phyloP scores from a whole-genome alignment of 2,329 filamentous ascomycete genomes.

The Aspergillus sergii region DNA sequence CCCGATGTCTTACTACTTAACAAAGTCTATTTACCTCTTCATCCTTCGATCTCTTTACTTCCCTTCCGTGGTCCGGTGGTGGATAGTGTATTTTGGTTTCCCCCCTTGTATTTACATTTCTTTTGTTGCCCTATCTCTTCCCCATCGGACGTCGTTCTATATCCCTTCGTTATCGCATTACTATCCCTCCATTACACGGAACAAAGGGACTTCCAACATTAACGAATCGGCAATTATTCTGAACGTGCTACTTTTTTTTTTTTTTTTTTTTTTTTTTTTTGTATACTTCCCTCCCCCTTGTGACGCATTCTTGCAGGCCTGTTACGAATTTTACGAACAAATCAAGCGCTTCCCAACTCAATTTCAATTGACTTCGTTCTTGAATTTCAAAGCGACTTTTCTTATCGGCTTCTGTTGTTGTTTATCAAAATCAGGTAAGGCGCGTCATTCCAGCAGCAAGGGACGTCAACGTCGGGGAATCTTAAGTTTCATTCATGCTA shows the following conservation, averaged over 20 bases:
- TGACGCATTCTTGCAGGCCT: slow-evolving; percentile 16
- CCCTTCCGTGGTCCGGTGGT: slow-evolving; percentile 14
- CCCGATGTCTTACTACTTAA: slow-evolving; percentile 11
- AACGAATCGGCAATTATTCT: slow-evolving; percentile 19
- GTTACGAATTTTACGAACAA: slow-evolving; percentile 22
- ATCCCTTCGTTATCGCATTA: slow-evolving; percentile 28
- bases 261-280: background rate
- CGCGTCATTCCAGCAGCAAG: slow-evolving; percentile 23
- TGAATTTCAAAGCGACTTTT: slow-evolving; percentile 1
- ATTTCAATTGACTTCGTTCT: background rate
- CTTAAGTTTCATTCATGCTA: slow-evolving; percentile 5
- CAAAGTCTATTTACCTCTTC: slow-evolving; percentile 10
- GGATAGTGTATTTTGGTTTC: slow-evolving; percentile 14
- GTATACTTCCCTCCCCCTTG: background rate
- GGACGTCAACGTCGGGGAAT: slow-evolving; percentile 14
- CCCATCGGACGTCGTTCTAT: background rate
- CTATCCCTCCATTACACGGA: slow-evolving; percentile 14
- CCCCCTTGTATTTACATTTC: slow-evolving; percentile 16
- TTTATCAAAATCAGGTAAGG: slow-evolving; percentile 25
- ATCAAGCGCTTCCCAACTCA: slow-evolving; percentile 4
- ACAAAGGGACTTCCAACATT: slow-evolving; percentile 14
- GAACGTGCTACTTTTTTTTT: slow-evolving; percentile 15
- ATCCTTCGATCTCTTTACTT: slow-evolving; percentile 18
- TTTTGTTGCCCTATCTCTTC: slow-evolving; percentile 6
- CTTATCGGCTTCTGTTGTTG: slow-evolving; percentile 19